Base-by-base conservation (phyloP, 176 grass and related monocot genomes). In the Eremochloa ophiuroides region DNA sequence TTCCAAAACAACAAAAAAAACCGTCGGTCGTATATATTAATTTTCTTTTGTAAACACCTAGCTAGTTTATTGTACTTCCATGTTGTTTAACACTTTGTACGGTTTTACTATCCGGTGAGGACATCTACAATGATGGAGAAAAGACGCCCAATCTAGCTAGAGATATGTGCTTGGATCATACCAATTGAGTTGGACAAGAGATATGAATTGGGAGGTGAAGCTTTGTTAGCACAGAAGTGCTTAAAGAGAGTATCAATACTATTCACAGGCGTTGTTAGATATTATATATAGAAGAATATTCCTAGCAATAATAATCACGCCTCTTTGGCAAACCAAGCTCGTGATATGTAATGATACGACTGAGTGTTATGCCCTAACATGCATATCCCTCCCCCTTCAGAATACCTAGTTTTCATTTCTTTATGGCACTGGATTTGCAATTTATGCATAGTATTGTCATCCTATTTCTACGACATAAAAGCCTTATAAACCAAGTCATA, bases 241-340 rank as follows among this genome's bases (percentile, higher is more conserved):
- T 40, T 40, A 76, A 76, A 35, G 20, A 17, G 73, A 35, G 23
- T 35, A 28, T 60, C 13, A 17, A 60, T 40, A 8, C 60, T 40
- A 40, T 76, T 17, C 17, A 44, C 42, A 67, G 23, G 11, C 4
- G 48, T 22, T 42, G 23, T 69, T 26, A 23, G 62, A 26, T 60
- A 6, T 79, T 58, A 79, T 84, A 84, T 80, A 48, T 50, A 74
- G 0, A 22, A 9, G 39, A 51, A 88, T 88, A 84, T 88, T 88
- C 80, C 8, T 6, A 73, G 38, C 29, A 61, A 40, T 56, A 27
- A 62, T n/a, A 8, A 10, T 40, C 47, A 2, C 53, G 46, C 10
- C 53, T 50, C 39, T 7, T 9, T 28, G 23, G 15, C 16, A 44
- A 35, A 41, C 35, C 39, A 43, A 70, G 13, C 67, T 44, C 12